A percentile compares a stretch with the other conserved stretches of the same genome.
phyloP scores from a whole-genome alignment of 257 asterid species.

The Sherardia arvensis region DNA sequence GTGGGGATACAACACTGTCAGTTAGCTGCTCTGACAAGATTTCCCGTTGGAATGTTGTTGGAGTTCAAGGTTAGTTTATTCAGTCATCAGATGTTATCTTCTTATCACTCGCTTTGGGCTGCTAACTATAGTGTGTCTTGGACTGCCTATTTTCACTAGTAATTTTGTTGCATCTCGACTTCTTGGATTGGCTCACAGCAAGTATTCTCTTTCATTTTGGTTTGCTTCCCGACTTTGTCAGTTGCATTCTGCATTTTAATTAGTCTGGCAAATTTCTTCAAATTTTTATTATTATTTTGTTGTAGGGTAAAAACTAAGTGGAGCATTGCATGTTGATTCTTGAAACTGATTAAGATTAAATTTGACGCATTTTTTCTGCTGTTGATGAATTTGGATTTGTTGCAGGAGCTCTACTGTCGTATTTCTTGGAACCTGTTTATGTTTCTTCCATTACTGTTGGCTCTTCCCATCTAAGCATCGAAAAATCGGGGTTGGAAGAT shows the following conservation, averaged over 20 bases:
- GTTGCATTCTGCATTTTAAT: background rate
- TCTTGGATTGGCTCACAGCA: background rate
- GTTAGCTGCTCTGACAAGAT: conserved; percentile 98
- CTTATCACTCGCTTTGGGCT: background rate
- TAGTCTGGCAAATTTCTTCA: background rate
- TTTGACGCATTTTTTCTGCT: background rate
- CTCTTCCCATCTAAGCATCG: conserved; percentile 30
- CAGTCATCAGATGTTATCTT: background rate
- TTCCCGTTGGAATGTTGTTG: conserved; percentile 90
- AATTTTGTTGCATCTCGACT: background rate
- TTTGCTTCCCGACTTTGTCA: background rate
- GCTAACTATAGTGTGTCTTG: background rate
- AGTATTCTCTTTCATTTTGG: background rate
- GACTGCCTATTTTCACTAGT: background rate
- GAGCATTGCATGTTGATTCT: background rate
- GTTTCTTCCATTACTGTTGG: conserved; percentile 68
- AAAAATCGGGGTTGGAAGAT: conserved; percentile 17
- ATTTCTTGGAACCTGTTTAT: conserved; percentile 70
- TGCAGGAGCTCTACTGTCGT: conserved; percentile 82
- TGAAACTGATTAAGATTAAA: background rate
- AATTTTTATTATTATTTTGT: background rate
- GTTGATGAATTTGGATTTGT: background rate
- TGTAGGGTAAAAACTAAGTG: background rate
- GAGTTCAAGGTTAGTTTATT: conserved; percentile 71
- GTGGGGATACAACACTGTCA: conserved; percentile 89